Conservation (phyloP, 352 stramenopile genomes). For the Plasmopara viticola region DNA sequence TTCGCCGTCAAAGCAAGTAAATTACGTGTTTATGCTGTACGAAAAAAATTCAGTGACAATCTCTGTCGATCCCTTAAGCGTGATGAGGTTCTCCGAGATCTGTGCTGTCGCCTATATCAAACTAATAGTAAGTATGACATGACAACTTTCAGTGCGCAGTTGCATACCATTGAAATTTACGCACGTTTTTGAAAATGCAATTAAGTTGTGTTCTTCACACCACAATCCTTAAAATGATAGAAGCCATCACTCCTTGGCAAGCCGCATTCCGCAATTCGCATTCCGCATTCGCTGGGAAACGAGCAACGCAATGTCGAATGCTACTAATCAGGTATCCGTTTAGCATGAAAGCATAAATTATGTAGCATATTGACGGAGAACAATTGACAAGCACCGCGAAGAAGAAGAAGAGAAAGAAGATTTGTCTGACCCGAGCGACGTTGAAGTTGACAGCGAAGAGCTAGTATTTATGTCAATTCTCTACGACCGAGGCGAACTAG, state of each 20-base stretch:
- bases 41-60: conserved; percentile 99
- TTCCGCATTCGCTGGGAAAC: conserved; percentile 2
- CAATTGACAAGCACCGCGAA: conserved; percentile 7
- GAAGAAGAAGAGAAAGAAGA: conserved; percentile 6
- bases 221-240: background rate
- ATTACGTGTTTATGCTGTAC: conserved; percentile 96
- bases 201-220: conserved; percentile 18
- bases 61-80: conserved; percentile 97
- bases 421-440: conserved; percentile 20
- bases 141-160: background rate
- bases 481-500: conserved; percentile 57
- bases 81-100: conserved; percentile 92
- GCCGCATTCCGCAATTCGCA: conserved; percentile 4
- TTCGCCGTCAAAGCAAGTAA: conserved; percentile 1
- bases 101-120: conserved; percentile 52
- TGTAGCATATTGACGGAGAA: conserved; percentile 1
- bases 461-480: conserved; percentile 67
- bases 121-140: background rate
- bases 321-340: conserved; percentile 10
- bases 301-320: conserved; percentile 10
- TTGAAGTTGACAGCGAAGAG: conserved; percentile 36
- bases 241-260: conserved; percentile 13
- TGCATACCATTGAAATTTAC: conserved; percentile 11
- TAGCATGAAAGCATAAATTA: background rate
- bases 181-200: conserved; percentile 7